A percentile compares a stretch with the other conserved stretches of the same genome.
Evolutionary conservation across 331 rosid species (phyloP).

Genomic region (Ulmus americana): DNA sequence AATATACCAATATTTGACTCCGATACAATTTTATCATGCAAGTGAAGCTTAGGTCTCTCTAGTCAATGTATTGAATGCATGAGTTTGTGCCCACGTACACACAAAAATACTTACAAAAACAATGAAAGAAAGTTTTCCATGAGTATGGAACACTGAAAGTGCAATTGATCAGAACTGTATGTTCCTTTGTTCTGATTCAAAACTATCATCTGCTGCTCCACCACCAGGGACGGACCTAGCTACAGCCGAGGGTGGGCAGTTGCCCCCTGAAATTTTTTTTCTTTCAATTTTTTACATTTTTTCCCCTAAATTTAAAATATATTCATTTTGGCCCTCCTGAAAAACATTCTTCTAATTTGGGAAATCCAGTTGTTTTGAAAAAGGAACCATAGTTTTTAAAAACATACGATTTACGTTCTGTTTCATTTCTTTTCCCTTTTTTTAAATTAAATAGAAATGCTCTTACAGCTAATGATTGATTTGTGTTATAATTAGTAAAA

Average conservation of each 20-base stretch:
- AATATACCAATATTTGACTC: background rate
- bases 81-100: background rate
- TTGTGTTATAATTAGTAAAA: no score
- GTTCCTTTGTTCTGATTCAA: background rate
- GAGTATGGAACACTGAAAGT: background rate
- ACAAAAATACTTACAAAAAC: background rate
- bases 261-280: no score
- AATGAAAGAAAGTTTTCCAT: background rate
- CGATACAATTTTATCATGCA: background rate
- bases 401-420: no score
- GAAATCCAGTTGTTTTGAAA: background rate
- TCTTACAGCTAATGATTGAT: no score
- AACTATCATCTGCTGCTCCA: background rate
- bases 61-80: background rate
- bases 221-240: no score
- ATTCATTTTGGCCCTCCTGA: no score
- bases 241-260: no score
- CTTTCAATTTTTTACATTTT: no score
- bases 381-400: background rate
- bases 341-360: background rate
- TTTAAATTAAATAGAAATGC: no score
- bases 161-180: background rate
- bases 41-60: background rate
- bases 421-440: no score
- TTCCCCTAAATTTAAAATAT: no score